phyloP scores from a whole-genome alignment of 106 monocot species.

The Dioscorea alata region DNA sequence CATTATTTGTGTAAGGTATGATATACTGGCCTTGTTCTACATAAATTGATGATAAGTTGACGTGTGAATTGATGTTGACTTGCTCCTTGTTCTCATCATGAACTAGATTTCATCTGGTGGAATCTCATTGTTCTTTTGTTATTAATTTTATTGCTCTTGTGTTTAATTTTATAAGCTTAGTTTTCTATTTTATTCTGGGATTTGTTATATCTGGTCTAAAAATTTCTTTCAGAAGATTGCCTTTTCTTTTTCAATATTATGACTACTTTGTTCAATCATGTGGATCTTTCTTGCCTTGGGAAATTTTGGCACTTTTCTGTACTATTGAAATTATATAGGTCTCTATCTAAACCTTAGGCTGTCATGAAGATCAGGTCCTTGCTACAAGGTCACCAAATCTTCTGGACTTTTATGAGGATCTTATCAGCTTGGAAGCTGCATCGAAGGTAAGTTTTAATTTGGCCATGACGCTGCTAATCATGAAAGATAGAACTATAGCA shows the following conservation, averaged over 20 bases:
- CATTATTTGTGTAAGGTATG: conserved; percentile 96
- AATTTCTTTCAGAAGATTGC: background rate
- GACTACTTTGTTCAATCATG: too few relatives aligned
- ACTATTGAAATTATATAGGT: background rate
- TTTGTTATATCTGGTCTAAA: background rate
- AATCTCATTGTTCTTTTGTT: background rate
- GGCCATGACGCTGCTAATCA: conserved; percentile 1
- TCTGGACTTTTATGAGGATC: conserved; percentile 78
- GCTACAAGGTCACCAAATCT: conserved; percentile 76
- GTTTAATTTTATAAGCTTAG: too few relatives aligned
- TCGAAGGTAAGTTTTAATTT: conserved; percentile 58
- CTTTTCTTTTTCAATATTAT: background rate
- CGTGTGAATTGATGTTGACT: background rate
- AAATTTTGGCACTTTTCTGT: background rate
- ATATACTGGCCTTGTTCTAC: background rate
- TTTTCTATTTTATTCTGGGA: too few relatives aligned
- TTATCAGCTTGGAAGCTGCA: conserved; percentile 80
- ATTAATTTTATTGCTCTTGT: too few relatives aligned
- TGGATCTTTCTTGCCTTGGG: too few relatives aligned
- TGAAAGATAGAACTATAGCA: background rate
- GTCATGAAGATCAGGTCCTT: conserved; percentile 60
- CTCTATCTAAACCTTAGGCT: background rate
- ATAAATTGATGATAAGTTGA: background rate
- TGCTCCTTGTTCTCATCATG: background rate
- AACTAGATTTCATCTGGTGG: background rate